Evolutionary conservation across 2,329 filamentous ascomycete genomes (phyloP).

Genomic region (Epicoccum sorghinum): DNA sequence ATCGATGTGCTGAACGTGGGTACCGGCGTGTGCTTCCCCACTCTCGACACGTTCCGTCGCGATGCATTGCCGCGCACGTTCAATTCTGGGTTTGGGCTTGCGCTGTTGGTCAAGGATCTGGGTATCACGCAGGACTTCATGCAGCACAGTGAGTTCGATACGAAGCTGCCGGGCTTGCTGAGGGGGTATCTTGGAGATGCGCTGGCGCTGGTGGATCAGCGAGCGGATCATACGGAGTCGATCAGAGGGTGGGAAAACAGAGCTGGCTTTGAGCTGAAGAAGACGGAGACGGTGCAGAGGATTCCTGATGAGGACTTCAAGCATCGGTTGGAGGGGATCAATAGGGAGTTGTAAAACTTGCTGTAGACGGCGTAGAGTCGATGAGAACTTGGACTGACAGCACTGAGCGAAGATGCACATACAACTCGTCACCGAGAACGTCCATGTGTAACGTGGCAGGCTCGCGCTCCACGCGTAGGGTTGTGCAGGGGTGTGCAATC

Average conservation of each 20-base stretch:
- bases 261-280: conserved; percentile 26
- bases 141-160: conserved; percentile 39
- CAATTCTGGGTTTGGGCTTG: conserved; percentile 44
- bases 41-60: conserved; percentile 15
- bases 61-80: conserved; percentile 32
- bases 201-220: conserved; percentile 35
- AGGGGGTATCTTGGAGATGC: conserved; percentile 42
- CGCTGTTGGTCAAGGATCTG: conserved; percentile 45
- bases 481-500: conserved; percentile 15
- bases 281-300: too few species aligned
- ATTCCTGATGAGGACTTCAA: not conserved
- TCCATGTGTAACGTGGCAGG: not conserved
- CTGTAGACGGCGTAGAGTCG: too few species aligned
- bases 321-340: conserved; percentile 2
- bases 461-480: not conserved
- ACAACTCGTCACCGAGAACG: too few species aligned
- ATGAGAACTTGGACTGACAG: too few species aligned
- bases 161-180: conserved; percentile 36
- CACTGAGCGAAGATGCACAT: too few species aligned
- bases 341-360: not conserved
- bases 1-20: conserved; percentile 52
- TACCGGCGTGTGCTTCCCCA: conserved; percentile 49
- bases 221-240: conserved; percentile 44
- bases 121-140: conserved; percentile 47
- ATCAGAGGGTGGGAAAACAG: conserved; percentile 47